A percentile compares a stretch with the other conserved stretches of the same genome.
Evolutionary conservation across 1,139 yeast genomes (phyloP).

Genomic region (Diutina catenulata): DNA sequence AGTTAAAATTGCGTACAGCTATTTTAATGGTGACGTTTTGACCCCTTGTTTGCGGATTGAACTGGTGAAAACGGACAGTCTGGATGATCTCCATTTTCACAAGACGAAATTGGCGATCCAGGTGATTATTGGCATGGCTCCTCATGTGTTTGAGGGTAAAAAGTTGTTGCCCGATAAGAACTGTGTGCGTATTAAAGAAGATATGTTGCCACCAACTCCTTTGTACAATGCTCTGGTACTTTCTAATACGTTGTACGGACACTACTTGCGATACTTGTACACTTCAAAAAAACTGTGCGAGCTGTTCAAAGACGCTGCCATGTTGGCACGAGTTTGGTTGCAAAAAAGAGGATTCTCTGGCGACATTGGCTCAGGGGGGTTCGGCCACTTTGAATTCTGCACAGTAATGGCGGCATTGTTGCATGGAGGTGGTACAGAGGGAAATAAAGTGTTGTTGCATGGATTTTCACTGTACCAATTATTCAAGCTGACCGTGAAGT

Average conservation of each 20-base stretch:
- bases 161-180: conserved; percentile 71
- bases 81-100: conserved; percentile 41
- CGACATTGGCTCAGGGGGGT: conserved; percentile 56
- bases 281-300: conserved; percentile 67
- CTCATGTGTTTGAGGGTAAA: conserved; percentile 56
- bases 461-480: conserved; percentile 91
- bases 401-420: conserved; percentile 68
- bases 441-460: conserved; percentile 63
- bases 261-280: conserved; percentile 64
- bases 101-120: conserved; percentile 65
- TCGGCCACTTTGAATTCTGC: conserved; percentile 88
- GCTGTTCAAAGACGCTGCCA: conserved; percentile 81
- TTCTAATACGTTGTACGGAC: conserved; percentile 54
- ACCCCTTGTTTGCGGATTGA: conserved; percentile 53
- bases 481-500: conserved; percentile 77
- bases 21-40: conserved; percentile 52
- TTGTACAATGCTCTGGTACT: conserved; percentile 72
- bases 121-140: conserved; percentile 62
- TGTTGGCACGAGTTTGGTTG: conserved; percentile 82
- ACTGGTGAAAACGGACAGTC: conserved; percentile 35
- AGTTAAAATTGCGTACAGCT: conserved; percentile 43
- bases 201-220: conserved; percentile 63
- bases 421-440: conserved; percentile 73
- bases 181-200: conserved; percentile 58
- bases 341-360: conserved; percentile 75